These are phyloP conservation scores for Mycena haematopus DNA, from an alignment of 768 basidiomycete species.

Conservation along the genomic window DNA sequence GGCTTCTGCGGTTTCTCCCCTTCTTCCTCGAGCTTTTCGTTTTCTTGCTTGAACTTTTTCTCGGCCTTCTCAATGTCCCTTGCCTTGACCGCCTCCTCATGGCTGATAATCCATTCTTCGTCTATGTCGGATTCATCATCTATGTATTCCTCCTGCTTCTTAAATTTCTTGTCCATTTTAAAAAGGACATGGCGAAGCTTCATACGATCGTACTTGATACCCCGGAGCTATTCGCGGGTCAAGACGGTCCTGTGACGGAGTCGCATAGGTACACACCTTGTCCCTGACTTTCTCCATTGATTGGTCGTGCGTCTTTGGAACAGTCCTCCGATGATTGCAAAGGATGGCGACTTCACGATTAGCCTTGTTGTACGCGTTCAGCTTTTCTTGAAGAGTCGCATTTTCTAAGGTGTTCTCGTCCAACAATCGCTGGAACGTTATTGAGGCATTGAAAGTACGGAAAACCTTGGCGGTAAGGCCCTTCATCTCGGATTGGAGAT, in stretches of 20 bases:
- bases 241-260: not conserved
- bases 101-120: constrained; percentile 84
- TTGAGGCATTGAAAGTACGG: constrained; percentile 99
- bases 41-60: constrained; percentile 96
- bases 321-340: constrained; percentile 98
- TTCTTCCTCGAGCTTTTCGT: constrained; percentile 82
- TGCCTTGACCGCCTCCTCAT: constrained; percentile 78
- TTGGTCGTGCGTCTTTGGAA: constrained; percentile 90
- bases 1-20: constrained; percentile 64
- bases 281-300: constrained; percentile 95
- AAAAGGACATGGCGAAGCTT: constrained; percentile 92
- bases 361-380: constrained; percentile 96
- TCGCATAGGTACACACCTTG: constrained; percentile 64
- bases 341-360: constrained; percentile 97
- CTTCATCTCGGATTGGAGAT: constrained; percentile 93
- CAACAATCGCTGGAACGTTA: constrained; percentile 91
- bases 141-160: constrained; percentile 79
- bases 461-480: constrained; percentile 99
- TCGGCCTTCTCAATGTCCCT: constrained; percentile 89
- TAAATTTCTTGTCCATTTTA: constrained; percentile 75
- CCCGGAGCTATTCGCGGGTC: constrained; percentile 49
- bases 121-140: constrained; percentile 94
- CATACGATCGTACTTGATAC: constrained; percentile 96
- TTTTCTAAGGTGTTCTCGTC: constrained; percentile 67
- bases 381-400: constrained; percentile 90